Conservation (phyloP, 148 eudicot species). For the Cornus suecica region DNA sequence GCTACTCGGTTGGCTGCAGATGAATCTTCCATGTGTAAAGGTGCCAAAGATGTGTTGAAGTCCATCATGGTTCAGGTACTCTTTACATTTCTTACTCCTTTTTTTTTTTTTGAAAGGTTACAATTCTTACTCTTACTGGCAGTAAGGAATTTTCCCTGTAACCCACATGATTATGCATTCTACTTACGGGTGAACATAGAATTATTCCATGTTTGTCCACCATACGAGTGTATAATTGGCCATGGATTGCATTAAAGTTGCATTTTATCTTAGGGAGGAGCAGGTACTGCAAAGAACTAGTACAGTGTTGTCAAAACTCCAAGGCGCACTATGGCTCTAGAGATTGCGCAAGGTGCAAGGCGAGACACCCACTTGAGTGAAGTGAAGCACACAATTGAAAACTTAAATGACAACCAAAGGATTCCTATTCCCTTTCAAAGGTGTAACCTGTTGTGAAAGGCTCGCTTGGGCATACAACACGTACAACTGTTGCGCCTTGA, state of each 20-base stretch:
- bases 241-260: neutral
- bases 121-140: neutral
- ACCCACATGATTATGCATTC: neutral
- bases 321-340: too few relatives aligned
- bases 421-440: too few relatives aligned
- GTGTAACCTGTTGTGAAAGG: too few relatives aligned
- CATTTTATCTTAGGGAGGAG: neutral
- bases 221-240: neutral
- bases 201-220: neutral
- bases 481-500: too few relatives aligned
- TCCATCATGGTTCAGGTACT: conserved; percentile 45
- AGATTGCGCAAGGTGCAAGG: too few relatives aligned
- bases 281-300: neutral
- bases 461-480: too few relatives aligned
- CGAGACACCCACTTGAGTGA: too few relatives aligned
- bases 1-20: conserved; percentile 51
- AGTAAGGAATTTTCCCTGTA: neutral
- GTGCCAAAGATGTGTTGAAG: conserved; percentile 48
- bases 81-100: conserved; percentile 2
- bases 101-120: too few relatives aligned
- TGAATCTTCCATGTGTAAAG: conserved; percentile 48
- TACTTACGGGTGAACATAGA: neutral
- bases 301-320: too few relatives aligned
- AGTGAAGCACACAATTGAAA: too few relatives aligned
- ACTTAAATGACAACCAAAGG: too few relatives aligned